Evolutionary conservation across 2,329 filamentous ascomycete genomes (phyloP), one percentile per base, ranked within the genome.

Genomic region (Anisogramma anomala): DNA sequence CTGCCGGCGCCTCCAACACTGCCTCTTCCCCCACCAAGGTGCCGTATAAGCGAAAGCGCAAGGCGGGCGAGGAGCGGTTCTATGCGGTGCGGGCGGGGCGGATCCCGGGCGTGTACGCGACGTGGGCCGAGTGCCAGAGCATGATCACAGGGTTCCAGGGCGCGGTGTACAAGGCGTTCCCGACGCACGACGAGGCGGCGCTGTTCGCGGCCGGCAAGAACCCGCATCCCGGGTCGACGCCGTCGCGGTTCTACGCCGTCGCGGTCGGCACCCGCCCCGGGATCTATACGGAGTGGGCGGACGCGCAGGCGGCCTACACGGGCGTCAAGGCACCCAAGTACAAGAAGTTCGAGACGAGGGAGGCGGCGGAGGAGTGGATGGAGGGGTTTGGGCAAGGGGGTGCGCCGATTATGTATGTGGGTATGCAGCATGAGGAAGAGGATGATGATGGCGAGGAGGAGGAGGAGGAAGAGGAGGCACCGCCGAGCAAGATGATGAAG

Each of bases 291-390:
- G 67, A 76, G 42, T 81, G 87, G 86, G 60, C 71, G 10, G 74
- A 78, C 31, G 84, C 82, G 9, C 69, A 81, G 46, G 68, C 77
- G 48, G 82, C 89, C 49, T 84, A 91, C 47, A 75, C 69, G 23
- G 84, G 82, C 2, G 80, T 79, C 55, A 80, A 80, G 51, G 78
- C 77, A 4, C 74, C 75, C 30, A 77, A 77, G 50, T 77, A 82
- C 58, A 83, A 80, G 59, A 81, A 74, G 47, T 88, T 87, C 49
- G 59, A 64, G 3, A 82, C 74, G 1, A 68, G 71, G 19, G 69
- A 68, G 43, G 86, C 93, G 58, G 89, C 89, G 0, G 77, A 89
- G 54, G 75, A 75, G 15, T 95, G 84, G 56, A 83, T 94, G 39
- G 63, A 61, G 46, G 55, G 62, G 49, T 60, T 63, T 39, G 66